A percentile compares a stretch with the other conserved stretches of the same genome.
phyloP scores from a whole-genome alignment of 2,329 filamentous ascomycete species.

The Microdochium bolleyi region DNA sequence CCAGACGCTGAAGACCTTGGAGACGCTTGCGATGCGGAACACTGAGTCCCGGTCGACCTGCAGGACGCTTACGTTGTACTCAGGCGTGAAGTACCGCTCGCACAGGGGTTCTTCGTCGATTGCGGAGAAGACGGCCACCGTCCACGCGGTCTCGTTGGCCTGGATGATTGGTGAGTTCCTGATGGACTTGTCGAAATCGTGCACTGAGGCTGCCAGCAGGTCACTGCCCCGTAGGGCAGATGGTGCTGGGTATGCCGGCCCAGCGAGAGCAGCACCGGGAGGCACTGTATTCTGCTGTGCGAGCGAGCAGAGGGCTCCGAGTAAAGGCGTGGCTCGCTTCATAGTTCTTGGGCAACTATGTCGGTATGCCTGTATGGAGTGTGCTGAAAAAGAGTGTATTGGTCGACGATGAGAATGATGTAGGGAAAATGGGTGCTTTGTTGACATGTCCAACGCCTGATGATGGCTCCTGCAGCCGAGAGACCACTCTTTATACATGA shows the following conservation, averaged over 20 bases:
- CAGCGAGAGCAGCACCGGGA: not conserved
- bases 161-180: not conserved
- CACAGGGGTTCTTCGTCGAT: constrained; percentile 14
- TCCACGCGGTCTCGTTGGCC: constrained; percentile 15
- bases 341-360: not conserved
- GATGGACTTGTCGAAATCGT: not conserved
- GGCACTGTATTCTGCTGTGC: not conserved
- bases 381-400: not conserved
- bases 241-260: not conserved
- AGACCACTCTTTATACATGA: no score
- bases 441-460: no score
- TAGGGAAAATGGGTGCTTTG: not conserved
- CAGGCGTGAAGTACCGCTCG: constrained; percentile 15
- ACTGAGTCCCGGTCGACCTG: constrained; percentile 21
- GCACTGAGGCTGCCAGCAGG: not conserved
- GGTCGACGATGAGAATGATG: not conserved
- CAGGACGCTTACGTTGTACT: constrained; percentile 13
- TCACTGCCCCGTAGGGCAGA: not conserved
- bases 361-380: not conserved
- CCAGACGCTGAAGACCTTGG: constrained; percentile 35
- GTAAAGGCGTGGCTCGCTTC: not conserved
- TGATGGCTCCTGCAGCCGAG: no score
- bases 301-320: not conserved
- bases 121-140: constrained; percentile 14
- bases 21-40: constrained; percentile 33